Base-by-base conservation (phyloP, 2,329 filamentous ascomycete genomes). In the Penicillium janthinellum region DNA sequence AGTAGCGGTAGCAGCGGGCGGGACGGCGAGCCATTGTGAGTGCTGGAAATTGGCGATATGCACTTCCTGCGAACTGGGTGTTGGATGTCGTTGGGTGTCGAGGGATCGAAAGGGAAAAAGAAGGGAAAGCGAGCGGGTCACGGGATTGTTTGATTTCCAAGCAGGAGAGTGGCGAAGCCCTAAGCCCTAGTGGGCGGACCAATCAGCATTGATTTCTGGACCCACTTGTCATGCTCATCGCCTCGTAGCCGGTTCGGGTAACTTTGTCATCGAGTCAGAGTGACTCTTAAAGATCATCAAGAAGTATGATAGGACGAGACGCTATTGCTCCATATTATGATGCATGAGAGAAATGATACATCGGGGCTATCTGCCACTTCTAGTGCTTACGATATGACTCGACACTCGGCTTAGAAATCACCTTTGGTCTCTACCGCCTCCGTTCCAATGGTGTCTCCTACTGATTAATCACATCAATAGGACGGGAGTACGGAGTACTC, bases 1-100 rank as follows among this genome's bases (percentile, higher is more conserved):
- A 99, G 91, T 99, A 99, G 80, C 95, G 90, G 89, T 96, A 99
- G 87, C 95, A 99, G 87, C 95, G 91, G 79, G 95, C 95, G 80
- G 95, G 95, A 90, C 95, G 92, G 84, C 95, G 92, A 80, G 95
- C 95, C 95, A 99, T 99, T 86, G 89, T 93, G 89, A 89, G 87
- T 78, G 79, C 78, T 80, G 79, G 79, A 81, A 77, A 80, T 77
- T 72, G 71, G 75, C 70, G 68, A 64, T 67, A 67, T 71, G 78
- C 77, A 78, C 75, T 80, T 80, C 76, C 73, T 80, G 76, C 78
- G 78, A 79, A 80, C 76, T 77, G 67, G 71, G 62, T 74, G 70
- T 73, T 67, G 73, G 71, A 65, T 68, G 65, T 68, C 68, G 66
- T 67, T 67, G 72, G 70, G 67, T 75, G 71, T 73, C 71, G 71